phyloP scores from a whole-genome alignment of 805 yeast species.

The Jamesozyma gamospora region DNA sequence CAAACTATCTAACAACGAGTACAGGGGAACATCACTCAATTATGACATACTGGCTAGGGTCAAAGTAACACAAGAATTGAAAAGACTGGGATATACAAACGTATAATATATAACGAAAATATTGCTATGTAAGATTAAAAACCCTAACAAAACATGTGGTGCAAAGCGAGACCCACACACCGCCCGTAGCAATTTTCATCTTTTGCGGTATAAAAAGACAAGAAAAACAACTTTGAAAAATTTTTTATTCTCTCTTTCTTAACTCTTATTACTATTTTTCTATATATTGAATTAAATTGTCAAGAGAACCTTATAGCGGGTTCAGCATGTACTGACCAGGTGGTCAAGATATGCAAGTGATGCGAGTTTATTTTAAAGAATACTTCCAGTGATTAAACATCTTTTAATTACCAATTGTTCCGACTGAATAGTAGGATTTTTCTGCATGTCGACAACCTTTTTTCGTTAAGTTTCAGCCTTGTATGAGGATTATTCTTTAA shows the following conservation, averaged over 20 bases:
- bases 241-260: too few relatives aligned
- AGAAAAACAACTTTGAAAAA: too few relatives aligned
- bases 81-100: constrained; percentile 1
- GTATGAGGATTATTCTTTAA: constrained; percentile 28
- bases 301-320: too few relatives aligned
- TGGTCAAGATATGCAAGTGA: constrained; percentile 11
- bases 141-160: constrained; percentile 1
- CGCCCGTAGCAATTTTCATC: background rate
- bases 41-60: constrained; percentile 3
- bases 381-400: constrained; percentile 22
- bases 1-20: constrained; percentile 18
- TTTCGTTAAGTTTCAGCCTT: constrained; percentile 42
- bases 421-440: constrained; percentile 32
- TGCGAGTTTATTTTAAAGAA: background rate
- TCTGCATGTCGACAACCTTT: constrained; percentile 34
- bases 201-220: background rate
- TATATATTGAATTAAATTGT: too few relatives aligned
- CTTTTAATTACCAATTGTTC: constrained; percentile 32
- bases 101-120: background rate
- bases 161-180: background rate
- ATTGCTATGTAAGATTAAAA: background rate
- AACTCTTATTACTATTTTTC: too few relatives aligned
- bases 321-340: constrained; percentile 8
- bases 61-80: background rate
- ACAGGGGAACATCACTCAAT: constrained; percentile 1